Percentiles rank a stretch among this genome's conserved stretches.
phyloP scores from a whole-genome alignment of 2,329 filamentous ascomycete species.

The Phaeoacremonium minimum region DNA sequence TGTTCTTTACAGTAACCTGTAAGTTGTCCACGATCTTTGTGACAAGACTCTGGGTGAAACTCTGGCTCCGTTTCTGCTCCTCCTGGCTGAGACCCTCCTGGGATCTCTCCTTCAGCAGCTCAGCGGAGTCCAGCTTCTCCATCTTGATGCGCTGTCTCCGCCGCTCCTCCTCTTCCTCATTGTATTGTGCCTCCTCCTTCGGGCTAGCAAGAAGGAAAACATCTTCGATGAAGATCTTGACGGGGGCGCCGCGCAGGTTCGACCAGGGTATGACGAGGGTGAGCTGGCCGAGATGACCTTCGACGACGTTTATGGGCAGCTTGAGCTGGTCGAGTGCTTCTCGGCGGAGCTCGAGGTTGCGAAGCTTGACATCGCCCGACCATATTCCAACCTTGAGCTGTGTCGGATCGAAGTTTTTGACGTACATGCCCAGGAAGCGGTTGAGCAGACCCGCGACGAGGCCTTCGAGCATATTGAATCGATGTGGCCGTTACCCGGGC shows the following conservation, averaged over 20 bases:
- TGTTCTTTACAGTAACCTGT: conserved; percentile 96
- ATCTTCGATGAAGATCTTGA: conserved; percentile 94
- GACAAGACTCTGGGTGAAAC: conserved; percentile 89
- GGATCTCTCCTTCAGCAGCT: conserved; percentile 86
- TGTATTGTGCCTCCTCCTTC: conserved; percentile 90
- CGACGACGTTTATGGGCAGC: conserved; percentile 92
- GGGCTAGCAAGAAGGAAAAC: conserved; percentile 93
- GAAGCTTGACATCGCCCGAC: conserved; percentile 96
- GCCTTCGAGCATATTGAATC: conserved; percentile 83
- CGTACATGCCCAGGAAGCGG: conserved; percentile 99
- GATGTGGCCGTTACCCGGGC: conserved; percentile 67
- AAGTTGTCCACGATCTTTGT: conserved; percentile 98
- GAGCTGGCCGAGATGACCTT: conserved; percentile 88
- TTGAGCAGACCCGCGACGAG: conserved; percentile 96
- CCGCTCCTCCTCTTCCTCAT: conserved; percentile 86
- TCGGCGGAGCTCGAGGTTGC: conserved; percentile 84
- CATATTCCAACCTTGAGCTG: conserved; percentile 99
- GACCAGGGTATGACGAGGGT: conserved; percentile 96
- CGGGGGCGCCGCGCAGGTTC: conserved; percentile 88
- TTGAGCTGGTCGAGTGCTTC: conserved; percentile 97
- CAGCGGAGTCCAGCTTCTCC: conserved; percentile 95
- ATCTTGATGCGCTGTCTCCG: conserved; percentile 92
- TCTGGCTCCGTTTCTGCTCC: conserved; percentile 96
- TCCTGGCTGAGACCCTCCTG: conserved; percentile 91
- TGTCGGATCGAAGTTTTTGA: conserved; percentile 97